A percentile compares a stretch with the other conserved stretches of the same genome.
These are phyloP conservation scores for Casuarina glauca DNA, from an alignment of 306 rosid genomes.

Conservation along the genomic window DNA sequence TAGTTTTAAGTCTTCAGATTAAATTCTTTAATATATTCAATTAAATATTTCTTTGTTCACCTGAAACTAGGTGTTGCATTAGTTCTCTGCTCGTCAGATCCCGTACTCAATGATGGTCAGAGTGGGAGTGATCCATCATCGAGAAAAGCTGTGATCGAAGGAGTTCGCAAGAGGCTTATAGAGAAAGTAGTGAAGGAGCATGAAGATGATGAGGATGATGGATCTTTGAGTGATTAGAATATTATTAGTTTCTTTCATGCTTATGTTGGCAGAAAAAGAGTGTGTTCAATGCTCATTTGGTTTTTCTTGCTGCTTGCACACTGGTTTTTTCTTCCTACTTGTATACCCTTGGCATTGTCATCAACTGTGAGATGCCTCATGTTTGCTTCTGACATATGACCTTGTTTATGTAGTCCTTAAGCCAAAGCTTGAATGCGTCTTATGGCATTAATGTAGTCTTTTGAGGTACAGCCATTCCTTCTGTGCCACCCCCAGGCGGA, in stretches of 20 bases:
- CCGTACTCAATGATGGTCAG: constrained; percentile 84
- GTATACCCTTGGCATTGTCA: background rate
- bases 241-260: constrained; percentile 7
- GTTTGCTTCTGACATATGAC: constrained; percentile 14
- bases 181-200: constrained; percentile 81
- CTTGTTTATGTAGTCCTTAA: background rate
- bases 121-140: constrained; percentile 58
- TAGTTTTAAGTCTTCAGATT: background rate
- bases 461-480: background rate
- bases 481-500: background rate
- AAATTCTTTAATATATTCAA: background rate
- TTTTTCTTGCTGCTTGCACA: constrained; percentile 17
- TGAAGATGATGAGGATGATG: constrained; percentile 64
- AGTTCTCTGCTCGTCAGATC: constrained; percentile 87
- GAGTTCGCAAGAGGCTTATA: constrained; percentile 71
- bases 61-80: constrained; percentile 75
- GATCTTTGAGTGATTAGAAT: constrained; percentile 77
- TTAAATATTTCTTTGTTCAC: constrained; percentile 18
- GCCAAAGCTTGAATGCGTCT: constrained; percentile 1
- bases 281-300: constrained; percentile 11
- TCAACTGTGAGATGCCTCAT: constrained; percentile 1
- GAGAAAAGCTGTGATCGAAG: constrained; percentile 74
- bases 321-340: constrained; percentile 5
- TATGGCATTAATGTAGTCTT: background rate
- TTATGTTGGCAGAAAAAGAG: constrained; percentile 5